Conservation (phyloP, 73 alveolate genomes). For the Stentor roeselii region DNA sequence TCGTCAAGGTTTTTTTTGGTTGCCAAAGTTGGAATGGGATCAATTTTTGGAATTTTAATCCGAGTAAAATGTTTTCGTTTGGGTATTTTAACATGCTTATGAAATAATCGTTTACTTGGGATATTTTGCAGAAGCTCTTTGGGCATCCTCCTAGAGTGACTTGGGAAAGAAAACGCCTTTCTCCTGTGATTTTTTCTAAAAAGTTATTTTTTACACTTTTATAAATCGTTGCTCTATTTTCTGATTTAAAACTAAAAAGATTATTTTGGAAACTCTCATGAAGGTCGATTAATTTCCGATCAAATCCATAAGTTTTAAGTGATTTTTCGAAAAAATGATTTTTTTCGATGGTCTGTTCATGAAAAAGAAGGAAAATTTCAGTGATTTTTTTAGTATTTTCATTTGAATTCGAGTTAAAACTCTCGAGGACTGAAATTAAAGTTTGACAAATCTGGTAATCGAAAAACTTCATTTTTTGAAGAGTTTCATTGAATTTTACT, state of each 20-base stretch:
- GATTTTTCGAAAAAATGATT: neutral
- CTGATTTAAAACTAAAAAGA: too few species aligned
- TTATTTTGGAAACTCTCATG: neutral
- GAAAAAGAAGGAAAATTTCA: too few species aligned
- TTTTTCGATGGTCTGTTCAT: too few species aligned
- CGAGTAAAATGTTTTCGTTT: neutral
- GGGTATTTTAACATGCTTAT: neutral
- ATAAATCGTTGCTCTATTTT: neutral
- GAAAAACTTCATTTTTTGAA: neutral
- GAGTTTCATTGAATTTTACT: neutral
- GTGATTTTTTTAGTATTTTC: neutral
- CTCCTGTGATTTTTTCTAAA: neutral
- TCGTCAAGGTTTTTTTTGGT: neutral
- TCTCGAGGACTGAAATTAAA: too few species aligned
- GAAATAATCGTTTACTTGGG: neutral
- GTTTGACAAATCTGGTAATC: neutral
- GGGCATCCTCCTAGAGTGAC: neutral
- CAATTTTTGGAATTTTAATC: neutral
- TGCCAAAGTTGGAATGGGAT: neutral
- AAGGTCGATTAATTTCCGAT: neutral
- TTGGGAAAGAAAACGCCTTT: neutral
- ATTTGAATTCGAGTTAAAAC: too few species aligned
- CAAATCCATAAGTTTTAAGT: neutral
- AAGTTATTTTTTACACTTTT: neutral
- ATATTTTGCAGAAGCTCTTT: neutral